phyloP scores from a whole-genome alignment of 768 basidiomycete species.

The Gelatoporia subvermispora region DNA sequence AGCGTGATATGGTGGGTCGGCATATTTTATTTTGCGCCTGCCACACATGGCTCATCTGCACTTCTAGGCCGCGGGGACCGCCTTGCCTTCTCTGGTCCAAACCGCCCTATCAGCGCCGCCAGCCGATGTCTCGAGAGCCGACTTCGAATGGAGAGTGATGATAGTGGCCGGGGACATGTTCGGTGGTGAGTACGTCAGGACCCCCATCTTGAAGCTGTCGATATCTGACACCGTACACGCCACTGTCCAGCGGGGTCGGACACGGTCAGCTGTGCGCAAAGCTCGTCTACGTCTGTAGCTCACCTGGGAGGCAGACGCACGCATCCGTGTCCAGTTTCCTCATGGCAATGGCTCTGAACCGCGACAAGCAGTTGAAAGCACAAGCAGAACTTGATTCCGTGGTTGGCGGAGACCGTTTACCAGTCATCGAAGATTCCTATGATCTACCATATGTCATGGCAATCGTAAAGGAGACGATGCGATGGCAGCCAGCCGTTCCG shows the following conservation, averaged over 20 bases:
- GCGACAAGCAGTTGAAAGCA: constrained; percentile 18
- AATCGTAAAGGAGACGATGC: constrained; percentile 20
- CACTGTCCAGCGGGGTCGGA: constrained; percentile 10
- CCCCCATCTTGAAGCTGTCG: not conserved
- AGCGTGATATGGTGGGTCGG: constrained; percentile 16
- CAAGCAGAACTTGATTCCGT: constrained; percentile 25
- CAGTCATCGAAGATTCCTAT: constrained; percentile 10
- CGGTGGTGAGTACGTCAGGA: constrained; percentile 3
- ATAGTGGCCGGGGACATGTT: constrained; percentile 5
- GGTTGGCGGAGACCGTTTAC: constrained; percentile 18
- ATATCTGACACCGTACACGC: not conserved
- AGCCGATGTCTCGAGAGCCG: not conserved
- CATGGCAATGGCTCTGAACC: constrained; percentile 31
- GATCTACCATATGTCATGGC: constrained; percentile 18
- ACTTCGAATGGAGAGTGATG: constrained; percentile 5
- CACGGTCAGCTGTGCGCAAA: constrained; percentile 36
- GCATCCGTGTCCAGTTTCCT: constrained; percentile 25
- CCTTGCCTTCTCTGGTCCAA: constrained; percentile 13
- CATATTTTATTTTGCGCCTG: no score
- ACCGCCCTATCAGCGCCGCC: constrained; percentile 14
- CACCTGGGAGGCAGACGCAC: constrained; percentile 13
- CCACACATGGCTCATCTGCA: no score
- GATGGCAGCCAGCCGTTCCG: constrained; percentile 30
- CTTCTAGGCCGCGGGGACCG: constrained; percentile 7
- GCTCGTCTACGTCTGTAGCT: constrained; percentile 34